Evolutionary conservation across 441 rosid species (phyloP), one percentile per base, ranked within the genome.

Genomic region (Breynia disticha): DNA sequence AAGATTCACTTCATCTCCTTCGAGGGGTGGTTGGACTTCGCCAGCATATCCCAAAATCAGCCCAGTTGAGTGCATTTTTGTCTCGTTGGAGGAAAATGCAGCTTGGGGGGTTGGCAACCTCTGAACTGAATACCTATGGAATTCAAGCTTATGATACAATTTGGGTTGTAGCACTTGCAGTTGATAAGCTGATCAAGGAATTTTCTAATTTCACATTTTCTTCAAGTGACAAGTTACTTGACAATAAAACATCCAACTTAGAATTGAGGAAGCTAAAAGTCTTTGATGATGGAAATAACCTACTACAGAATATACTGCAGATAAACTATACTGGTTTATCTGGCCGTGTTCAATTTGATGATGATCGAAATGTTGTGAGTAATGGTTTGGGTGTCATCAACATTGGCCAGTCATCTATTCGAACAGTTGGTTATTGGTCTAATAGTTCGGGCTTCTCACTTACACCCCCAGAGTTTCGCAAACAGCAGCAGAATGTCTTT

Each of bases 91-190:
- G 46, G 16, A 38, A 45, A 50, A 76, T 75, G 84, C 70, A 75
- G 58, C 73, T 32, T 54, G 66, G 70, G 6, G 80, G 80, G 13
- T 69, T 61, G 57, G 80, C 53, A 49, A 63, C 16, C 60, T 62
- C 80, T 9, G 76, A 48, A 45, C 47, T 84, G 70, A 87, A 83
- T 54, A 59, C 78, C 16, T 90, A 81, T 56, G 93, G 83, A 14
- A 68, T 81, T 37, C 80, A 68, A 68, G 96, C 98, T 48, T 90
- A 85, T 68, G 98, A 90, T 67, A 80, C 95, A 5, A 80, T 90
- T 54, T 87, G 98, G 98, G 48, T 64, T 54, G 76, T 83, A 60
- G 98, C 98, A 16, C 55, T 21, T 32, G 77, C 95, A 1, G 60
- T 87, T 1, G 76, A 85, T 64, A 70, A 67, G 61, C 67, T 78